These are phyloP conservation scores for Theileria annulata DNA, from an alignment of 169 alveolate genomes.

Conservation along the genomic window DNA sequence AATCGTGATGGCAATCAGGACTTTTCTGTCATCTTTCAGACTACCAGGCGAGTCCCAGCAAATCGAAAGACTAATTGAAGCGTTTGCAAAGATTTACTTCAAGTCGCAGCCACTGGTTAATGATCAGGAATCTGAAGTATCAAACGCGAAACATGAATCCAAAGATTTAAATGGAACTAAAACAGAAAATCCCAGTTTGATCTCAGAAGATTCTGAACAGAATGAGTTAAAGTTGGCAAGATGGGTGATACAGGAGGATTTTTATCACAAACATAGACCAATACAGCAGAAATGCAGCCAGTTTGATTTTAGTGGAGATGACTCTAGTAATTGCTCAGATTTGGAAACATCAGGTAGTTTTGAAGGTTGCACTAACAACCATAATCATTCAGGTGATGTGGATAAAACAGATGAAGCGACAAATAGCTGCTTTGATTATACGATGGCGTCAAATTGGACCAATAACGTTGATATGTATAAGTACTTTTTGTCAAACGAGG, in stretches of 20 bases:
- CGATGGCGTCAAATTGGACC: slow-evolving; percentile 20
- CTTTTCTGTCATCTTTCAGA: slow-evolving; percentile 80
- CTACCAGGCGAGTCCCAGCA: slow-evolving; percentile 91
- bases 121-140: not conserved
- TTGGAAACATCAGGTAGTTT: not conserved
- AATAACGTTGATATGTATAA: slow-evolving; percentile 34
- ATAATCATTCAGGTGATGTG: not conserved
- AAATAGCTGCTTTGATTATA: too few relatives aligned
- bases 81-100: slow-evolving; percentile 81
- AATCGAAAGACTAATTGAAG: slow-evolving; percentile 88
- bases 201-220: not conserved
- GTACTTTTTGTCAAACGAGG: slow-evolving; percentile 37
- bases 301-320: slow-evolving; percentile 32
- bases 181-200: not conserved
- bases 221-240: slow-evolving; percentile 53
- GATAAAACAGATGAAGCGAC: not conserved
- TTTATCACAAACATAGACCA: not conserved
- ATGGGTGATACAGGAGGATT: slow-evolving; percentile 64
- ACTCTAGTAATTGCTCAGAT: not conserved
- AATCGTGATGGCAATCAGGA: slow-evolving; percentile 83
- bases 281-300: slow-evolving; percentile 18
- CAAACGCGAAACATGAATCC: slow-evolving; percentile 1
- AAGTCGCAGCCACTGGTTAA: slow-evolving; percentile 60
- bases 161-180: not conserved
- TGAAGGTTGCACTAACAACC: not conserved